A percentile compares a stretch with the other conserved stretches of the same genome.
These are phyloP conservation scores for Hypholoma sublateritium DNA, from an alignment of 768 basidiomycete genomes.

Conservation along the genomic window DNA sequence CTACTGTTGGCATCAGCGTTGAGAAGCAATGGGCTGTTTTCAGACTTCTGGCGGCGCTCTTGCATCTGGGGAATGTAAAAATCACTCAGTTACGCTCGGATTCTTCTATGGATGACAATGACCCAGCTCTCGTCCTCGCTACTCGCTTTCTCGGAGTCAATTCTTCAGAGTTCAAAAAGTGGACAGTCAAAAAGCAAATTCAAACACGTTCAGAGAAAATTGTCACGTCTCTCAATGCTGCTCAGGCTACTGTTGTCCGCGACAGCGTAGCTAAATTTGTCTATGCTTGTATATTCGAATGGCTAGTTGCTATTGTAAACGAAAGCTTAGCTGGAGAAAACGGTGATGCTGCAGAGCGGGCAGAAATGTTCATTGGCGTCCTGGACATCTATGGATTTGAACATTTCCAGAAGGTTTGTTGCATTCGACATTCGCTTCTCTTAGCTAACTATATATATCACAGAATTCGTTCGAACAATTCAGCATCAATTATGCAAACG, in stretches of 20 bases:
- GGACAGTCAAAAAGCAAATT: conserved; percentile 98
- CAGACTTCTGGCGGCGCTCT: conserved; percentile 84
- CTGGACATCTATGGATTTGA: conserved; percentile 98
- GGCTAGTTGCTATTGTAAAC: conserved; percentile 96
- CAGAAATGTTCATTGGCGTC: conserved; percentile 99
- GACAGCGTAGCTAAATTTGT: conserved; percentile 99
- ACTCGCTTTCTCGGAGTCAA: conserved; percentile 91
- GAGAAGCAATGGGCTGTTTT: conserved; percentile 99
- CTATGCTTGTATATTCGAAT: conserved; percentile 98
- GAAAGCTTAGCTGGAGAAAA: conserved; percentile 96
- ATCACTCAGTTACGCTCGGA: conserved; percentile 81
- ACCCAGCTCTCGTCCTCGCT: conserved; percentile 75
- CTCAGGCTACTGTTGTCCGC: conserved; percentile 90
- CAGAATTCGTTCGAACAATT: conserved; percentile 96
- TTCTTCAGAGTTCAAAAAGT: conserved; percentile 93
- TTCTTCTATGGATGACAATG: conserved; percentile 80
- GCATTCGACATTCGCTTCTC: not conserved
- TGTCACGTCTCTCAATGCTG: conserved; percentile 77
- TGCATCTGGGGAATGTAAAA: conserved; percentile 98
- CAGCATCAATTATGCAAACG: conserved; percentile 99
- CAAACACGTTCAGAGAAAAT: conserved; percentile 95
- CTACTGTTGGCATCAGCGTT: conserved; percentile 95
- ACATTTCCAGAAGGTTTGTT: conserved; percentile 88
- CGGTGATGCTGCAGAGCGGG: conserved; percentile 84
- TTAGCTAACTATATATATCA: conserved; percentile 8